Percentiles rank a stretch among this genome's conserved stretches.
Evolutionary conservation across 2,329 filamentous ascomycete species (phyloP).

Genomic region (Huntiella bhutanensis): DNA sequence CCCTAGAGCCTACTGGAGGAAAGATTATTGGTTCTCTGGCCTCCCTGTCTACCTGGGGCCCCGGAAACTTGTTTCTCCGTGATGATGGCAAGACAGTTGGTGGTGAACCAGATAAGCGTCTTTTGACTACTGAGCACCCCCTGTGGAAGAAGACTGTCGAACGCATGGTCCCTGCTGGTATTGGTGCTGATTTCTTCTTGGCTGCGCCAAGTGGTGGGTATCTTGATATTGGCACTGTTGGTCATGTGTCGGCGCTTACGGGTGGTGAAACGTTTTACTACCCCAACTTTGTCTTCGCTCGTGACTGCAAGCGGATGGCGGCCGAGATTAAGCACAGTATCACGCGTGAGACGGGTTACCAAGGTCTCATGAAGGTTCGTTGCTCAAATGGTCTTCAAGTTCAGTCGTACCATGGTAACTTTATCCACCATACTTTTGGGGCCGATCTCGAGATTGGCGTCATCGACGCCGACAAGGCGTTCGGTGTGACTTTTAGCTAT

Average conservation of each 20-base stretch:
- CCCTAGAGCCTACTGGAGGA: slow-evolving; percentile 70
- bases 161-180: slow-evolving; percentile 70
- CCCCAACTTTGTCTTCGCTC: slow-evolving; percentile 78
- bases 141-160: slow-evolving; percentile 72
- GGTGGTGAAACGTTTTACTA: slow-evolving; percentile 95
- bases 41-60: slow-evolving; percentile 80
- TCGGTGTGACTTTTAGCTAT: slow-evolving; percentile 81
- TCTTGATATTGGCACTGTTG: slow-evolving; percentile 81
- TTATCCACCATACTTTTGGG: slow-evolving; percentile 85
- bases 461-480: slow-evolving; percentile 82
- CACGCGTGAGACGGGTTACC: slow-evolving; percentile 80
- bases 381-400: slow-evolving; percentile 95
- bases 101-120: slow-evolving; percentile 78
- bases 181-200: slow-evolving; percentile 88
- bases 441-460: slow-evolving; percentile 87
- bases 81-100: slow-evolving; percentile 76
- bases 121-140: slow-evolving; percentile 78
- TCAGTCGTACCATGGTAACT: slow-evolving; percentile 86
- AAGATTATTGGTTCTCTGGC: slow-evolving; percentile 80
- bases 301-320: slow-evolving; percentile 68
- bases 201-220: slow-evolving; percentile 80
- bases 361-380: slow-evolving; percentile 93
- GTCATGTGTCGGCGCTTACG: slow-evolving; percentile 71
- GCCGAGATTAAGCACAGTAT: slow-evolving; percentile 75
- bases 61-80: slow-evolving; percentile 64